Conservation (phyloP, 2,329 filamentous ascomycete genomes). For the Cadophora gregata region DNA sequence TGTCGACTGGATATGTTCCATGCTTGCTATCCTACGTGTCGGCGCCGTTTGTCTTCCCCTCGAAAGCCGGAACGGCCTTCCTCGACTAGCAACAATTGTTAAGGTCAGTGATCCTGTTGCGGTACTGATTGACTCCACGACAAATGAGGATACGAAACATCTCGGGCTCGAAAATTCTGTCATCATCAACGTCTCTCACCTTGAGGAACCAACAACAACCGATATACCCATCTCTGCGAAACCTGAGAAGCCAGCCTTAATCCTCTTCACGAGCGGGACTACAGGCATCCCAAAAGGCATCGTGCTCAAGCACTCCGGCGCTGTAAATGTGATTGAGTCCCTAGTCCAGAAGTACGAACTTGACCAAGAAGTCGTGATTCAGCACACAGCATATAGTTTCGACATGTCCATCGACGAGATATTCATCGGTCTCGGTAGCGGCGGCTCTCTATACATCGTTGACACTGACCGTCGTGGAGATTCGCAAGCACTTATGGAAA, state of each 20-base stretch:
- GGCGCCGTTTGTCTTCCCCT: conserved; percentile 46
- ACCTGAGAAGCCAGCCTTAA: neutral
- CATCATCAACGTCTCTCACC: neutral
- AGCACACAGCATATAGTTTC: conserved; percentile 26
- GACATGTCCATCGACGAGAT: conserved; percentile 20
- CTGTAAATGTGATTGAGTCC: neutral
- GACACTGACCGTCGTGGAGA: conserved; percentile 13
- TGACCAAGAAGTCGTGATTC: conserved; percentile 12
- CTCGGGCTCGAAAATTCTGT: neutral
- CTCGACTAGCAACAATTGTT: conserved; percentile 39
- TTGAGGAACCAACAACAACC: conserved; percentile 18
- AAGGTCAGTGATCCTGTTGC: conserved; percentile 40
- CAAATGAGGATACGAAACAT: neutral
- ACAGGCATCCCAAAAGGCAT: neutral
- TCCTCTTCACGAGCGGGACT: neutral
- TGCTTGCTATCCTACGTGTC: conserved; percentile 44
- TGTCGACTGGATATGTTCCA: conserved; percentile 40
- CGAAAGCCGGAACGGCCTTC: conserved; percentile 38
- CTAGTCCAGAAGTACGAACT: neutral
- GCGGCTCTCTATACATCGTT: conserved; percentile 20
- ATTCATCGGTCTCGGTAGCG: conserved; percentile 20
- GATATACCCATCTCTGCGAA: neutral
- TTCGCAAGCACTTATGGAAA: neutral
- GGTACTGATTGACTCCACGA: conserved; percentile 40
- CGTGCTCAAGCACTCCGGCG: neutral